A percentile compares a stretch with the other conserved stretches of the same genome.
Conservation (phyloP, 2,329 filamentous ascomycete species). For the Penicillium corylophilum region DNA sequence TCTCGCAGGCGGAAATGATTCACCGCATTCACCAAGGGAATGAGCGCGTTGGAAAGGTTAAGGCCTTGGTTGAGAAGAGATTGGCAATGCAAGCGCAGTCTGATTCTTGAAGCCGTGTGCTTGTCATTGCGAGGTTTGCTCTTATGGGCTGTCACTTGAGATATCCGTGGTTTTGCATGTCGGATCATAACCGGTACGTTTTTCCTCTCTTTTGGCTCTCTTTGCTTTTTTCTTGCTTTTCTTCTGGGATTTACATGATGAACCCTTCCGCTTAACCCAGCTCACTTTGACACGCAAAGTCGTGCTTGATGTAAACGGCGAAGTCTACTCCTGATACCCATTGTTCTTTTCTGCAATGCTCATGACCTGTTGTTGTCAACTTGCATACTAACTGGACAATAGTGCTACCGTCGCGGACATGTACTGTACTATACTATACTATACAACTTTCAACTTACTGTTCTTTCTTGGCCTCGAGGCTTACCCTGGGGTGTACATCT, state of each 20-base stretch:
- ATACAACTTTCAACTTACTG: slow-evolving; percentile 16
- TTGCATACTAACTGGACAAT: slow-evolving; percentile 44
- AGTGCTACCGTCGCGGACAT: slow-evolving; percentile 86
- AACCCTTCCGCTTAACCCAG: slow-evolving; percentile 91
- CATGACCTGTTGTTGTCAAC: neutral
- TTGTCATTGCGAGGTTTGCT: neutral
- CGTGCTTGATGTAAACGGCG: slow-evolving; percentile 88
- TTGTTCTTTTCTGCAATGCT: neutral
- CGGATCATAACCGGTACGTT: slow-evolving; percentile 69
- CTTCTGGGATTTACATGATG: slow-evolving; percentile 64
- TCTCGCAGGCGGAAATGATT: slow-evolving; percentile 28
- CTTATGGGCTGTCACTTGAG: slow-evolving; percentile 7
- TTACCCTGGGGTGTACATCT: neutral
- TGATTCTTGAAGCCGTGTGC: neutral
- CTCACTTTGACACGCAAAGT: slow-evolving; percentile 92
- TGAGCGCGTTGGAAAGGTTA: slow-evolving; percentile 24
- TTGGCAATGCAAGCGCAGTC: slow-evolving; percentile 1
- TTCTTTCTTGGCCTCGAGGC: slow-evolving; percentile 1
- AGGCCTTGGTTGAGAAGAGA: slow-evolving; percentile 29
- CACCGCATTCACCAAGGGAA: slow-evolving; percentile 19
- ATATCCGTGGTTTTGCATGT: slow-evolving; percentile 18
- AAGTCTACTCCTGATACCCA: slow-evolving; percentile 49
- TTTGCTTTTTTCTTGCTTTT: slow-evolving; percentile 12
- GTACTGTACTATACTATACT: slow-evolving; percentile 25
- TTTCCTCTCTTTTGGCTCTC: slow-evolving; percentile 20